These are phyloP conservation scores for Blastobotrys niveus DNA, from an alignment of 1,139 yeast genomes.

Conservation along the genomic window DNA sequence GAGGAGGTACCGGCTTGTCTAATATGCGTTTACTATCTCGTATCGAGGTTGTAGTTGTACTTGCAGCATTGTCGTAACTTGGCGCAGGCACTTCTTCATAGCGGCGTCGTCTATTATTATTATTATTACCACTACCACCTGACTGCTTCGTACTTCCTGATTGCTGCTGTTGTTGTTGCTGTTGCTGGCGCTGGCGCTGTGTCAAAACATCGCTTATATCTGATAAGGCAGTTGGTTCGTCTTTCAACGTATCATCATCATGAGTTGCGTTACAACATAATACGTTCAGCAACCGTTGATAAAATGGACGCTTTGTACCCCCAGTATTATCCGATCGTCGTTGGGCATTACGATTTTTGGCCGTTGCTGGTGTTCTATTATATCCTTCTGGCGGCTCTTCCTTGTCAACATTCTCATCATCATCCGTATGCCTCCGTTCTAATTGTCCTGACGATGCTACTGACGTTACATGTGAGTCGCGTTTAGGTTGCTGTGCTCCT, in stretches of 20 bases:
- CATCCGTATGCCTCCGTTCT: too few species aligned
- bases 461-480: too few species aligned
- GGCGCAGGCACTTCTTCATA: constrained; percentile 4
- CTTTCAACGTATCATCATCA: constrained; percentile 5
- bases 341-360: too few species aligned
- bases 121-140: neutral
- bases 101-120: neutral
- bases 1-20: constrained; percentile 24
- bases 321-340: too few species aligned
- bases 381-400: too few species aligned
- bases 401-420: too few species aligned
- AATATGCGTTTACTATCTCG: constrained; percentile 12
- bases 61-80: neutral
- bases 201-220: neutral
- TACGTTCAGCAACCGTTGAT: constrained; percentile 4
- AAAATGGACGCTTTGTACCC: too few species aligned
- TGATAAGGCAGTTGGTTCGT: constrained; percentile 6
- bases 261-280: constrained; percentile 8
- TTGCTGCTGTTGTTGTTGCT: neutral
- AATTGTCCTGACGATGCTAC: too few species aligned
- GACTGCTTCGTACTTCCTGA: neutral
- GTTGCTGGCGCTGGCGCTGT: neutral
- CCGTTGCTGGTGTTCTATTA: neutral
- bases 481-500: too few species aligned
- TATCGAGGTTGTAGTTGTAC: neutral